Conservation (phyloP, 192 early-diverging fungal species). For the Gamsiella multidivaricata region DNA sequence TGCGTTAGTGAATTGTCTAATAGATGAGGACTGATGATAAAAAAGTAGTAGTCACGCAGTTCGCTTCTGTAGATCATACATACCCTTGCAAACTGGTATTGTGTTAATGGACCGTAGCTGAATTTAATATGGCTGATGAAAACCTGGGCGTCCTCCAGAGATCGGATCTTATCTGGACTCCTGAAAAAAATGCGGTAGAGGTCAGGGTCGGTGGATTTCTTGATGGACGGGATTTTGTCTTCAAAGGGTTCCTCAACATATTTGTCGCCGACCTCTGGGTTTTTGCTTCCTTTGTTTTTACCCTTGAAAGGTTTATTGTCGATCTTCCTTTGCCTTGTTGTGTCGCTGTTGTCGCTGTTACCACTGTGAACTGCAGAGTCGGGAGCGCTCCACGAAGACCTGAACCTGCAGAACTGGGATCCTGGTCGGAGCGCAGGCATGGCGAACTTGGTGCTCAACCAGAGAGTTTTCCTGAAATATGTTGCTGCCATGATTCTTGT, state of each 20-base stretch:
- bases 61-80: no score
- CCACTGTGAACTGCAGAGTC: neutral
- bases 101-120: slow-evolving; percentile 40
- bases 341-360: neutral
- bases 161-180: slow-evolving; percentile 45
- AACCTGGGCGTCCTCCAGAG: slow-evolving; percentile 48
- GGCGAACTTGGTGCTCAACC: neutral
- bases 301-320: neutral
- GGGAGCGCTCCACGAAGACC: neutral
- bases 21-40: no score
- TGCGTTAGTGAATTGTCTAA: no score
- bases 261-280: neutral
- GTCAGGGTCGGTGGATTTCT: slow-evolving; percentile 13
- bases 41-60: no score
- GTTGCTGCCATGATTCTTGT: no score
- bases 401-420: slow-evolving; percentile 1
- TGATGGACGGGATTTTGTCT: neutral
- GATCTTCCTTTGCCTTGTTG: neutral
- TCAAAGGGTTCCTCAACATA: neutral
- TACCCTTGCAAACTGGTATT: slow-evolving; percentile 51
- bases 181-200: slow-evolving; percentile 42
- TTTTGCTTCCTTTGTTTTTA: neutral
- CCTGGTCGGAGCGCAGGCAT: neutral
- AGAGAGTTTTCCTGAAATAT: neutral
- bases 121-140: slow-evolving; percentile 46